Evolutionary conservation across 139 green algal genomes (phyloP).

Genomic region (Spirogloea muscicola): DNA sequence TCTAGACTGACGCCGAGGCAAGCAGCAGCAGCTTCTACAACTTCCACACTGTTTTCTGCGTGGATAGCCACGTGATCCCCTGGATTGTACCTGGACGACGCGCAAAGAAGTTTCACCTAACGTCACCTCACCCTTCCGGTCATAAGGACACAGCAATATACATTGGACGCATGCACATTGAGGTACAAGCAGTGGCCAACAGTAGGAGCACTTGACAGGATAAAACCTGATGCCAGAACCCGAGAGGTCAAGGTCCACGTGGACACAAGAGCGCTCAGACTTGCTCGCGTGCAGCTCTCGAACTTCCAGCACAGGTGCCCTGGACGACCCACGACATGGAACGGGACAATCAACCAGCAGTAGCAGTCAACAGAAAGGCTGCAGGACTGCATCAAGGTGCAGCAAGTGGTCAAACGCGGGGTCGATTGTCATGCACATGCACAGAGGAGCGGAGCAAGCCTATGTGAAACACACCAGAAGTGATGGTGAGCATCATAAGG

Average conservation of each 20-base stretch:
- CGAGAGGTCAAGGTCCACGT: slow-evolving; percentile 7
- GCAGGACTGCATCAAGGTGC: not conserved
- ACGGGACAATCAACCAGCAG: not conserved
- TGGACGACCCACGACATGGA: too few species aligned
- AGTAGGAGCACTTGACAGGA: not conserved
- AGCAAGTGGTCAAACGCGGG: not conserved
- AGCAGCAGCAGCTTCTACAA: slow-evolving; percentile 65
- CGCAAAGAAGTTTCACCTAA: too few species aligned
- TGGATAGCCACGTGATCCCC: slow-evolving; percentile 91
- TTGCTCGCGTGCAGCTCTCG: not conserved
- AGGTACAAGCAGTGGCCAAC: too few species aligned
- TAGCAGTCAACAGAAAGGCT: too few species aligned
- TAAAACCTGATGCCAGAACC: not conserved
- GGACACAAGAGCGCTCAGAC: not conserved
- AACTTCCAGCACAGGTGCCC: not conserved
- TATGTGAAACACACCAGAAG: not conserved
- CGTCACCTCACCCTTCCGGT: too few species aligned
- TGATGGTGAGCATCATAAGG: not conserved
- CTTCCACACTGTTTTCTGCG: slow-evolving; percentile 65
- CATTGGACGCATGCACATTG: not conserved
- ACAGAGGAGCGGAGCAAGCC: not conserved
- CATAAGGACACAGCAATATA: not conserved
- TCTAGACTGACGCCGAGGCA: slow-evolving; percentile 61
- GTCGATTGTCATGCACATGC: too few species aligned
- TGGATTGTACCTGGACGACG: slow-evolving; percentile 53